Evolutionary conservation across 2,329 filamentous ascomycete genomes (phyloP), one percentile per base, ranked within the genome.

Genomic region (Botrytis galanthina): DNA sequence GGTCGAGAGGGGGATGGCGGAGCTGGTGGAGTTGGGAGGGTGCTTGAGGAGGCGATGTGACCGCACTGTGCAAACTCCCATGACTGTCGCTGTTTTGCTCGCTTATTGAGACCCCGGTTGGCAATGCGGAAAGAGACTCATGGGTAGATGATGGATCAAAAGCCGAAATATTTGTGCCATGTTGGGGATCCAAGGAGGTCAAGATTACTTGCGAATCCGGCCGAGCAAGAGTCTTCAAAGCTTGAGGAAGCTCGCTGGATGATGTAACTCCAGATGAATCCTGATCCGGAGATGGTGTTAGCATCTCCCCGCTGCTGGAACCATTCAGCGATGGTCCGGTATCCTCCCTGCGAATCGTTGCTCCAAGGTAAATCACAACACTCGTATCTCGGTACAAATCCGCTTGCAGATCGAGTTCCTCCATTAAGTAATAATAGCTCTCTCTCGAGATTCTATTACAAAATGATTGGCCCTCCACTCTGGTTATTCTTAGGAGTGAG

Each of bases 41-140:
- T 54, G 12, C 37, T 39, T 12, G 44, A 26, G 44, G 10, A n/a
- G 12, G 1, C 5, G 16, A 14, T 14, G 32, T n/a, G 7, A 26
- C 10, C 18, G 32, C 20, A 37, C 0, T 9, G 7, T 16, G 29
- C 1, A 2, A 14, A 22, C 37, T 26, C 10, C 1, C 2, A 10
- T 37, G 32, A 10, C 6, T 29, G 7, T 6, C 3, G 10, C 5
- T 35, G 9, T 51, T 22, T 32, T 37, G 32, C 20, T 67, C 32
- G 7, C 2, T 12, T 6, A 4, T 16, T 8, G 10, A 8, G 14
- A 2, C 12, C 9, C 1, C 0, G 32, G 16, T 0, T n/a, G 59
- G 10, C 14, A 12, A 12, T n/a, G 20, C 26, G 8, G 22, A 37
- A 5, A n/a, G n/a, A n/a, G n/a, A n/a, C n/a, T n/a, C n/a, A n/a